These are phyloP conservation scores for Neoascochyta sp. DNA, from an alignment of 2,329 filamentous ascomycete species.

Conservation along the genomic window DNA sequence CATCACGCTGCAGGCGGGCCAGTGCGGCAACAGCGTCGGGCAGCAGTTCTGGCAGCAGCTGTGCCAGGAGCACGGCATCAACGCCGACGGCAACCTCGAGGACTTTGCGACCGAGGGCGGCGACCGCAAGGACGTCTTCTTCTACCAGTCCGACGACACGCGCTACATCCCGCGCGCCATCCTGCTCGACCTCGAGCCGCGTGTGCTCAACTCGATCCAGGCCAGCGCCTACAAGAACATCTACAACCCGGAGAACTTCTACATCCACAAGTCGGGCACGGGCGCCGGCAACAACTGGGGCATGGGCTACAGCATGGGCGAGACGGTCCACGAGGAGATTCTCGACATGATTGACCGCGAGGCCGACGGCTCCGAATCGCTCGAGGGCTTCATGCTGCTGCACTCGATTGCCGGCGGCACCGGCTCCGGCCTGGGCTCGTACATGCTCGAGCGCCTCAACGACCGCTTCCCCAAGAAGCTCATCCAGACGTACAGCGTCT, in stretches of 20 bases:
- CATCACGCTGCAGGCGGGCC: conserved; percentile 97
- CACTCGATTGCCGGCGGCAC: conserved; percentile 98
- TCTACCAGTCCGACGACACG: conserved; percentile 97
- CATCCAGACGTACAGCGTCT: conserved; percentile 98
- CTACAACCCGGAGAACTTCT: conserved; percentile 99
- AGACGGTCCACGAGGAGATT: conserved; percentile 89
- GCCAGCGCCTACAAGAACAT: conserved; percentile 95
- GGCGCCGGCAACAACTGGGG: conserved; percentile 99
- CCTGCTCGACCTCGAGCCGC: conserved; percentile 87
- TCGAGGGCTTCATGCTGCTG: conserved; percentile 98
- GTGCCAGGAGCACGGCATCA: conserved; percentile 97
- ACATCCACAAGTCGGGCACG: conserved; percentile 86
- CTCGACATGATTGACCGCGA: conserved; percentile 99
- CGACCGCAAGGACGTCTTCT: conserved; percentile 98
- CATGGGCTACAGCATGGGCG: conserved; percentile 89
- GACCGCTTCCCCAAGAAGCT: conserved; percentile 98
- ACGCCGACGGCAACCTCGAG: conserved; percentile 92
- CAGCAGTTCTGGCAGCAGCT: conserved; percentile 99
- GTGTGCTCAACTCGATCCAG: conserved; percentile 89
- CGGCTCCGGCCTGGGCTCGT: conserved; percentile 92
- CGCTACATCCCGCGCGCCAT: conserved; percentile 97
- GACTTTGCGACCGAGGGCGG: conserved; percentile 97
- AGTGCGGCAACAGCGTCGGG: conserved; percentile 98
- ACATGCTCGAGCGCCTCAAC: conserved; percentile 90
- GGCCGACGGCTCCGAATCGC: conserved; percentile 93